A percentile compares a stretch with the other conserved stretches of the same genome.
phyloP scores from a whole-genome alignment of 331 rosid species.

The Cydonia oblonga region DNA sequence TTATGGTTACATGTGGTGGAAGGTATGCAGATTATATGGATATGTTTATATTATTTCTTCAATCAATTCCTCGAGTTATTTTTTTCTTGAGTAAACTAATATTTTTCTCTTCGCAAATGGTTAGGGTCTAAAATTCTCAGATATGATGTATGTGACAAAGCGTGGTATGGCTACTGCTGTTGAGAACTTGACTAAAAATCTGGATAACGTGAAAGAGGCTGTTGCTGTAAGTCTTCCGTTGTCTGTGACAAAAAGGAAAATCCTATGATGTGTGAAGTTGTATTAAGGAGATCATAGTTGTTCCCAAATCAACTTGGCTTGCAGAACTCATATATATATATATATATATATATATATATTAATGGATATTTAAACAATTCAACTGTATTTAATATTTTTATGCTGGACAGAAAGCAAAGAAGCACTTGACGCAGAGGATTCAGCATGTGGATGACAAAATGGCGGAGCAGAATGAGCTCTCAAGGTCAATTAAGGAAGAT shows the following conservation, averaged over 20 bases:
- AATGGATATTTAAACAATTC: not conserved
- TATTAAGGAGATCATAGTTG: not conserved
- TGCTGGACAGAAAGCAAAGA: constrained; percentile 67
- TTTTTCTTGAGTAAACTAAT: constrained; percentile 6
- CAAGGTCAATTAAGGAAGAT: constrained; percentile 53
- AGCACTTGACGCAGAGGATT: constrained; percentile 88
- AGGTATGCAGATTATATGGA: constrained; percentile 33
- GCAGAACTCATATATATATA: not conserved
- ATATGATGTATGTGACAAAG: constrained; percentile 90
- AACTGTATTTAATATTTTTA: constrained; percentile 10
- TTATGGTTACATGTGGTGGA: constrained; percentile 97
- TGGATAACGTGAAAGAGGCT: constrained; percentile 73
- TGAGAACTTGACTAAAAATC: constrained; percentile 61
- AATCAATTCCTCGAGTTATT: not conserved
- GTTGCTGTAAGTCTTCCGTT: constrained; percentile 58
- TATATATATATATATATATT: not conserved
- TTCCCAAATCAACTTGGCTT: not conserved
- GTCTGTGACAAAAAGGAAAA: not conserved
- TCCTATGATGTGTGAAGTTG: not conserved
- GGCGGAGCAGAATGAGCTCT: constrained; percentile 64
- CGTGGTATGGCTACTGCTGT: constrained; percentile 74
- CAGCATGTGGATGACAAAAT: constrained; percentile 81
- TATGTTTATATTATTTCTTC: not conserved
- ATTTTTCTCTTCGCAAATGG: constrained; percentile 7
- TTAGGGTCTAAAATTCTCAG: constrained; percentile 80